Base-by-base conservation (phyloP, 2,329 filamentous ascomycete species). In the Bertia moriformis region DNA sequence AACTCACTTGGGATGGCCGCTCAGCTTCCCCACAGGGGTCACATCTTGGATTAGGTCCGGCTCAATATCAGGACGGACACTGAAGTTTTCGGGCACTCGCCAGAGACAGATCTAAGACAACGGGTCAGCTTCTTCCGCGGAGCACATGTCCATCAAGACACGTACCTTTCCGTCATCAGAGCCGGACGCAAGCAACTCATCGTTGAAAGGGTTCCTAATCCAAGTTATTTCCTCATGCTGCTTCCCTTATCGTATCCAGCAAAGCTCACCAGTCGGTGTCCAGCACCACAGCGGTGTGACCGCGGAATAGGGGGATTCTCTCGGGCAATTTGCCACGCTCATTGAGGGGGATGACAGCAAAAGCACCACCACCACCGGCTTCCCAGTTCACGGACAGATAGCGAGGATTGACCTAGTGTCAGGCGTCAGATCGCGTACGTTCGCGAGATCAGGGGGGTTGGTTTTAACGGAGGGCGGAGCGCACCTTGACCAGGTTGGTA, bases 371-470 rank as follows among this genome's bases (percentile, higher is more conserved):
- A 42, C 80, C 80, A 55, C 76, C 75, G 20, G 79, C 69, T 59
- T 84, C 78, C 79, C 80, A 85, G 62, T 84, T 85, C 54, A 84
- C 78, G 2, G 79, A 71, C 44, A 85, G 65, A 55, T 83, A 83
- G 57, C 78, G 68, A 14, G 80, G 79, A 51, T 85, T 85, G 47
- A 72, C 80, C 76, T 81, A 51, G 40, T 30, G 33, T 24, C 37
- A 14, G 18, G 4, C 12, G 3, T 14, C 20, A 19, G 37, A 24
- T 12, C 20, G 7, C 17, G 19, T 19, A 18, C 4, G 20, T 17
- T 19, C 19, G 18, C 22, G n/a, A 19, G 18, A 19, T 19, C 32
- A 22, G 3, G 33, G 5, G n/a, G n/a, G 29, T 4, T 32, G 14
- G 4, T n/a, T 12, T 12, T 19, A 12, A n/a, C 13, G 19, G 14